Base-by-base conservation (phyloP, 768 basidiomycete genomes). In the Pleurotus giganteus region DNA sequence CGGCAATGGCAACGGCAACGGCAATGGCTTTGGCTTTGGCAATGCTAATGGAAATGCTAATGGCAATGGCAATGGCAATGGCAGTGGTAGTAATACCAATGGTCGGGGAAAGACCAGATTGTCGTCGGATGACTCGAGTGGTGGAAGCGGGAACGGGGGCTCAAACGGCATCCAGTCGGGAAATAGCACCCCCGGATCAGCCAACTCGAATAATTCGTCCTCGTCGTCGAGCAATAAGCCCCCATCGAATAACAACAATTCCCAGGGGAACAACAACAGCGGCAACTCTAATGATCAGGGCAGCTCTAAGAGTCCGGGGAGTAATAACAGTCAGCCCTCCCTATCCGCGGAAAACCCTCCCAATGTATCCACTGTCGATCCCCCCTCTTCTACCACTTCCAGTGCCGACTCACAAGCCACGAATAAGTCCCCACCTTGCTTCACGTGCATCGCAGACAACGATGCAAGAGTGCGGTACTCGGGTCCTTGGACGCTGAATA, bases 401-500 rank as follows among this genome's bases (percentile, higher is more conserved):
- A 41, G 39, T n/a, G 39, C 12, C 19, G 7, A 7, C 43, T 45
- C 44, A 5, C 24, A 23, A 19, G 11, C 44, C 27, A 45, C 21
- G 11, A 26, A 26, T 41, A 32, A 32, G 19, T 11, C 32, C 17
- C 47, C 34, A 6, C 49, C n/a, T 6, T 70, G 68, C 43, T 17
- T 63, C 21, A 53, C 43, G 15, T 66, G 63, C 43, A 47, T 72
- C 27, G 58, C 63, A 2, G 70, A 76, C 53, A 75, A 75, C 57
- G 69, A 74, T 55, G 66, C 74, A 4, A 58, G 69, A 47, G 60
- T 76, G 4, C 42, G 57, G 4, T 76, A 76, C 53, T 62, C 59
- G 4, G 71, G 75, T 2, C 56, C 61, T 4, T 78, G 75, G 77
- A 62, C 61, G 15, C 56, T 76, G 15, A 66, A 59, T 29, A 63